Base-by-base conservation (phyloP, 441 rosid species). In the Syzygium syzygioides region DNA sequence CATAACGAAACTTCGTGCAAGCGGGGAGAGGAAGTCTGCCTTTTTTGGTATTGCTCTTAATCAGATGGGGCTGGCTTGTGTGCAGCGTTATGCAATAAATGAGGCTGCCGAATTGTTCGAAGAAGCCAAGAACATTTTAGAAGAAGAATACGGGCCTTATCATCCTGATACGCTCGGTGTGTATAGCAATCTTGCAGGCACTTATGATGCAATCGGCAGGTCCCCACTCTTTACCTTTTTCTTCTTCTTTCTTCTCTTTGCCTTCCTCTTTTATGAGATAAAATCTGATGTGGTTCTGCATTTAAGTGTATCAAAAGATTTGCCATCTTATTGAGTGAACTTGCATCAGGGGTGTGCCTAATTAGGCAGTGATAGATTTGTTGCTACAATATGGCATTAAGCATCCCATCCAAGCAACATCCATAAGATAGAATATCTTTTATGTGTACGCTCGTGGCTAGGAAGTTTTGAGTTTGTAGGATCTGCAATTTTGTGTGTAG, bases 1-100 rank as follows among this genome's bases (percentile, higher is more conserved):
- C 37, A 87, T 93, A 59, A 91, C 93, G 20, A 95, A 94, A 89
- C 93, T 95, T 53, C 91, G 95, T n/a, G 93, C 91, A 2, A 91
- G 92, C 34, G 95, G 96, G 14, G 95, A 95, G 92, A 95, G 93
- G 93, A 94, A 95, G 86, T 93, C 96, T 18, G 93, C 95, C 50
- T 95, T 95, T 90, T 93, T 94, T 26, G 97, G 97, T 64, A 92
- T 95, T 89, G 96, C 95, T 71, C 95, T 95, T 68, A 95, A 95
- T 92, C 96, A 95, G 86, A 94, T 95, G 97, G 97, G 96, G 57
- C 91, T 95, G 86, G 94, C 96, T 90, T 95, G 97, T 86, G 94
- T 95, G 84, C 97, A 94, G 90, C 91, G 93, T 17, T 87, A 92
- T 62, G 90, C 92, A 14, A 90, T 95, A 88, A 91, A 92, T 4